Evolutionary conservation across 2,329 filamentous ascomycete species (phyloP).

Genomic region (Colletotrichum karsti): DNA sequence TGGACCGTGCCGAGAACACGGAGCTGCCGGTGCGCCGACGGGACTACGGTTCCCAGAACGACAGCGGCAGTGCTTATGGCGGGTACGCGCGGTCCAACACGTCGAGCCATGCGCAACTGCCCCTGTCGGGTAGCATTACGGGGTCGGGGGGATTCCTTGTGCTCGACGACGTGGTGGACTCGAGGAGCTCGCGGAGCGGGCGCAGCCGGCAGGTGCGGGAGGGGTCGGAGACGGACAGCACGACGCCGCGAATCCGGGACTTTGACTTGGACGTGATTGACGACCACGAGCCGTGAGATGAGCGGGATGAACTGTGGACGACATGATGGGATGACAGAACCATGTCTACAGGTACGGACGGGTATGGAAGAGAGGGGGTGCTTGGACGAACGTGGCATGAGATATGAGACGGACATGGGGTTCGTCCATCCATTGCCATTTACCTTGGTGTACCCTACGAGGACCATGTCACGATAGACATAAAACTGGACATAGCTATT

Average conservation of each 20-base stretch:
- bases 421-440: not conserved
- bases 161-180: conserved; percentile 36
- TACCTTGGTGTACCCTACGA: not conserved
- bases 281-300: conserved; percentile 36
- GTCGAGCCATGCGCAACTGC: conserved; percentile 27
- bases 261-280: conserved; percentile 47
- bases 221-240: conserved; percentile 31
- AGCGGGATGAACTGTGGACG: not conserved
- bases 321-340: conserved; percentile 10
- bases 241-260: conserved; percentile 43
- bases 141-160: conserved; percentile 32
- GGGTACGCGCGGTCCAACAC: conserved; percentile 26
- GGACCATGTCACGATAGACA: not conserved
- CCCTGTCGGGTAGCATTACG: conserved; percentile 17
- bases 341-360: not conserved
- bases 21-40: conserved; percentile 32
- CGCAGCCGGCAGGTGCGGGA: conserved; percentile 24
- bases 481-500: conserved; percentile 1
- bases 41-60: conserved; percentile 17
- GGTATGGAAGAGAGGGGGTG: not conserved
- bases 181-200: conserved; percentile 28
- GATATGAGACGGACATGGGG: not conserved
- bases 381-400: not conserved
- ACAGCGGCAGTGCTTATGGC: conserved; percentile 16
- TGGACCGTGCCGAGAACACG: conserved; percentile 35